phyloP scores from a whole-genome alignment of 805 yeast genomes.

The Tetrapisispora arboricola region DNA sequence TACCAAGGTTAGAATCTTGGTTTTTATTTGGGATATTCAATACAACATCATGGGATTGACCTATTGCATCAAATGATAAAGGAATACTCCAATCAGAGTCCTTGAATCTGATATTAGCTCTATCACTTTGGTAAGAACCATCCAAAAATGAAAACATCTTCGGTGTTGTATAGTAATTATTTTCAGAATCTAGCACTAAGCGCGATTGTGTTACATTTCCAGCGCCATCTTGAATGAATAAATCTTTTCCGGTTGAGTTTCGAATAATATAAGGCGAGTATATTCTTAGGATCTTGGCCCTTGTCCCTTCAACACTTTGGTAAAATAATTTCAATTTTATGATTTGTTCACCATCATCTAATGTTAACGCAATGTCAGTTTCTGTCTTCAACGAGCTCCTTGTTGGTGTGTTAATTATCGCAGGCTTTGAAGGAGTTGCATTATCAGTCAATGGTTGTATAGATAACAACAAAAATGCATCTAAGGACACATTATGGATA shows the following conservation, averaged over 20 bases:
- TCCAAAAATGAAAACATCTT: conserved; percentile 77
- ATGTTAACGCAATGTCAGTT: conserved; percentile 38
- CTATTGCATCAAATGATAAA: conserved; percentile 81
- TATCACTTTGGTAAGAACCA: conserved; percentile 45
- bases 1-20: conserved; percentile 65
- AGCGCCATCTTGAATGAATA: conserved; percentile 48
- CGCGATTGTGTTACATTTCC: conserved; percentile 42
- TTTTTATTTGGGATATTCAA: conserved; percentile 41
- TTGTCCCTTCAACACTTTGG: conserved; percentile 37
- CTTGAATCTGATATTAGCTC: conserved; percentile 56
- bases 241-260: conserved; percentile 64
- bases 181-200: conserved; percentile 25
- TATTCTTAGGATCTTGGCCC: conserved; percentile 53
- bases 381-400: conserved; percentile 50
- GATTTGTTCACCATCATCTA: conserved; percentile 51
- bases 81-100: conserved; percentile 66
- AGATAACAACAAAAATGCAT: conserved; percentile 60
- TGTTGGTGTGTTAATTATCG: conserved; percentile 38
- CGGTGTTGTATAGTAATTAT: conserved; percentile 38
- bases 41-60: conserved; percentile 56
- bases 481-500: conserved; percentile 70
- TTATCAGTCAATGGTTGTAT: conserved; percentile 46
- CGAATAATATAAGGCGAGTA: conserved; percentile 77
- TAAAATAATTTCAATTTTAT: conserved; percentile 59
- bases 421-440: conserved; percentile 29